A percentile compares a stretch with the other conserved stretches of the same genome.
phyloP scores from a whole-genome alignment of 352 stramenopile genomes.

The Paralagenidium karlingii region DNA sequence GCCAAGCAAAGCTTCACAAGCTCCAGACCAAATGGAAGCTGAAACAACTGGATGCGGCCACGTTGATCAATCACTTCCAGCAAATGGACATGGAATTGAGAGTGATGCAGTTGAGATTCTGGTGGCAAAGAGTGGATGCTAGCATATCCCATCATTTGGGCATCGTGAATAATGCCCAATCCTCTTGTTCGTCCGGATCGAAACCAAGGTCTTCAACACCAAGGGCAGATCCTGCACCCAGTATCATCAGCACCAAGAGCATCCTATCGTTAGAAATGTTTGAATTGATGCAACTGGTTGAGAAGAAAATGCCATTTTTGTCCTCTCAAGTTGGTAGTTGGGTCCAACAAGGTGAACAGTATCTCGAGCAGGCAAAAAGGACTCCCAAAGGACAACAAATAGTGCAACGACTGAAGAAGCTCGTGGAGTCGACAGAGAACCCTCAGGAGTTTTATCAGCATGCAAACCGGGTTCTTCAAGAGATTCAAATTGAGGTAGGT shows the following conservation, averaged over 20 bases:
- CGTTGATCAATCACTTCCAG: background rate
- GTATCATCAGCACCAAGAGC: conserved; percentile 40
- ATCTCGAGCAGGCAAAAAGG: conserved; percentile 55
- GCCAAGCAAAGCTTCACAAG: background rate
- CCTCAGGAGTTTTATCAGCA: conserved; percentile 58
- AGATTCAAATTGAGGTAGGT: background rate
- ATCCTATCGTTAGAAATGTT: conserved; percentile 41
- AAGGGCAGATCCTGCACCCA: conserved; percentile 45
- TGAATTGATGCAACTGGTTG: conserved; percentile 38
- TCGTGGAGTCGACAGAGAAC: conserved; percentile 66
- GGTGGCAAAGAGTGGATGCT: too few species aligned
- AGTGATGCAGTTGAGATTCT: background rate
- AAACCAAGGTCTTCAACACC: too few species aligned
- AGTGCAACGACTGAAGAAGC: conserved; percentile 48
- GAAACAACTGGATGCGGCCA: background rate
- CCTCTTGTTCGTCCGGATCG: too few species aligned
- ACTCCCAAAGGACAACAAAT: conserved; percentile 50
- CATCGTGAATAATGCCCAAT: too few species aligned
- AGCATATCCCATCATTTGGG: too few species aligned
- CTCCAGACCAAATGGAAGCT: background rate
- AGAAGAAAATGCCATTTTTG: conserved; percentile 46
- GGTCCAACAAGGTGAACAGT: conserved; percentile 54
- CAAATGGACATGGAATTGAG: background rate
- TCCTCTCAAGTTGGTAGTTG: conserved; percentile 32
- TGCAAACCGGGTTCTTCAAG: conserved; percentile 13